Conservation (phyloP, 345 rosid genomes). For the Brassica carinata region DNA sequence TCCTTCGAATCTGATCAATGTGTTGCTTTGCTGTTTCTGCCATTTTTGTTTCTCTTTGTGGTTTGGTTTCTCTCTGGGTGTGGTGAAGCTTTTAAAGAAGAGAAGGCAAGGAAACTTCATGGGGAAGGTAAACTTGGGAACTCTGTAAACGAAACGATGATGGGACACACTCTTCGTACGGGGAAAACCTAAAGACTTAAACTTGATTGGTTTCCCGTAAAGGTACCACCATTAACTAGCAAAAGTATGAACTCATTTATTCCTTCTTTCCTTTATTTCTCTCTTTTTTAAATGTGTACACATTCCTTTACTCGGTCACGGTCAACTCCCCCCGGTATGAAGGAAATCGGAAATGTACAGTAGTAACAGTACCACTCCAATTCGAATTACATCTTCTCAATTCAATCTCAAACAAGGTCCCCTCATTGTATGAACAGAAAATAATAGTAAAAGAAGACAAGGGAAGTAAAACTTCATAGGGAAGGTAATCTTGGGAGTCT, state of each 20-base stretch:
- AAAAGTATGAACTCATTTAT: neutral
- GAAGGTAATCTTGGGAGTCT: neutral
- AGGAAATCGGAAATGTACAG: neutral
- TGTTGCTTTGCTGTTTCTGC: constrained; percentile 43
- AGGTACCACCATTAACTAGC: neutral
- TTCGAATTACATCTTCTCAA: too few relatives aligned
- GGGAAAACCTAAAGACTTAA: neutral
- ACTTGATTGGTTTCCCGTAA: constrained; percentile 6
- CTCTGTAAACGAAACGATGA: neutral
- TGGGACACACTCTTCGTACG: neutral
- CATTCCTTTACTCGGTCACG: neutral
- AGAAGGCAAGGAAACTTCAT: neutral
- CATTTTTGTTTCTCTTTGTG: constrained; percentile 4
- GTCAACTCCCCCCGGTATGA: neutral
- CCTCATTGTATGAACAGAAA: neutral
- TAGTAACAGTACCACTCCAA: too few relatives aligned
- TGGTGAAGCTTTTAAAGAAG: neutral
- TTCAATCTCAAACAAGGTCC: too few relatives aligned
- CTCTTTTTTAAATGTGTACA: neutral
- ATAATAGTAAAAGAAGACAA: neutral
- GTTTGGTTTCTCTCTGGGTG: neutral
- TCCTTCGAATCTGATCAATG: constrained; percentile 52
- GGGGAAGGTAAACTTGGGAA: neutral
- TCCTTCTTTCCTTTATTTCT: neutral
- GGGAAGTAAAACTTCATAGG: neutral